These are phyloP conservation scores for Wickerhamiella allomyrinae DNA, from an alignment of 805 yeast species.

Conservation along the genomic window DNA sequence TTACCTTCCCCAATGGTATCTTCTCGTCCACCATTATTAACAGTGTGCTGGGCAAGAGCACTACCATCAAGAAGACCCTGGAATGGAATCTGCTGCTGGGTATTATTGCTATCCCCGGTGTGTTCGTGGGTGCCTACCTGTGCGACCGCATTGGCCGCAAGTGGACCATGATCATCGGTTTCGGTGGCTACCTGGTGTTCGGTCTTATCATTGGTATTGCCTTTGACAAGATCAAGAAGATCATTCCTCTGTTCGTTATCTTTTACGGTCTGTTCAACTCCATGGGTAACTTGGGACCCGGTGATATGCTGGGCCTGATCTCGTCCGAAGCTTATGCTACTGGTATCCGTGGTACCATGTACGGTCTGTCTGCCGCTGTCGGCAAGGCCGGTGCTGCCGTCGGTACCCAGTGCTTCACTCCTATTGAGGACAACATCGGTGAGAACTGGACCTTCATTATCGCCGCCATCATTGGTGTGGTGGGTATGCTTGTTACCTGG, in stretches of 20 bases:
- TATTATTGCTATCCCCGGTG: conserved; percentile 58
- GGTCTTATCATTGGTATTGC: conserved; percentile 31
- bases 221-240: conserved; percentile 39
- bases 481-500: conserved; percentile 46
- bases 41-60: conserved; percentile 12
- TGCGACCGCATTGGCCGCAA: conserved; percentile 59
- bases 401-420: conserved; percentile 59
- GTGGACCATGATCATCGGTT: conserved; percentile 57
- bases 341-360: conserved; percentile 60
- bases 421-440: conserved; percentile 47
- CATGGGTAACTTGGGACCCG: conserved; percentile 66
- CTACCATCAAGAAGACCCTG: conserved; percentile 37
- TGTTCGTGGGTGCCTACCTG: conserved; percentile 50
- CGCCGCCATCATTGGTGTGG: conserved; percentile 57
- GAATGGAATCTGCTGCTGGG: conserved; percentile 64
- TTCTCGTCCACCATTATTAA: conserved; percentile 49
- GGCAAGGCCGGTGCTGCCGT: conserved; percentile 78
- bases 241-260: conserved; percentile 49
- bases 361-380: conserved; percentile 64
- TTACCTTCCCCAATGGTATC: conserved; percentile 66
- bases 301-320: conserved; percentile 55
- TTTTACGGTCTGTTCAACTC: conserved; percentile 63
- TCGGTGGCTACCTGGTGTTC: conserved; percentile 52
- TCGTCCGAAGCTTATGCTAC: conserved; percentile 62
- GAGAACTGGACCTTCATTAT: conserved; percentile 64